Evolutionary conservation across 2,329 filamentous ascomycete species (phyloP), one percentile per base, ranked within the genome.

Genomic region (Xylariaceae sp.): DNA sequence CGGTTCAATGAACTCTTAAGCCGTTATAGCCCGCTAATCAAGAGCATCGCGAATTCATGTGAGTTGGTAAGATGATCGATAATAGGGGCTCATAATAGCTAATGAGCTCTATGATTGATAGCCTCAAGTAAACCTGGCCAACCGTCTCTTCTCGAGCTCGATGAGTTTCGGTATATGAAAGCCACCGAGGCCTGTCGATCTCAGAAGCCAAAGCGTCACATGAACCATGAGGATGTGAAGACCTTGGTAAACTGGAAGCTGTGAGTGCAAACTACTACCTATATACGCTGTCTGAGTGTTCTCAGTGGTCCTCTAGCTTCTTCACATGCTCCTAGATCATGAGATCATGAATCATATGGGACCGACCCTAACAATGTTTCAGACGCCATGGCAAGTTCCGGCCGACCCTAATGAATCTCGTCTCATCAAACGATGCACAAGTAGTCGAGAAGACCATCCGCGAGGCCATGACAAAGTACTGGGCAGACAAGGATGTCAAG

Each of bases 201-300:
- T 13, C 65, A 70, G 4, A 65, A 68, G 17, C 63, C 71, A 8
- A 67, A 68, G 13, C 71, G 71, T 3, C 63, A 71, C 9, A 82
- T 90, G 74, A 74, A 70, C 2, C 80, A 84, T 51, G 75, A 79
- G 0, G 82, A 89, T 66, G 76, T 89, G 39, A 79, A 83, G 66
- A 75, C 68, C 17, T 76, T 90, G 2, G 81, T 89, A 8, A 80
- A 87, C 51, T 90, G 88, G 87, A 90, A 90, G 71, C 76, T 90
- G 84, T 88, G 75, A 70, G 84, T 74, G 53, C 37, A 39, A 42
- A 56, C 23, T 45, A 17, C 15, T 4, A 45, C 51, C 9, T 17
- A 10, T 37, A 13, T 13, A 23, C 23, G 10, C 42, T 8, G 23
- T 30, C 23, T 30, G 23, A 30, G 23, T 4, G 23, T 4, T 30